Base-by-base conservation (phyloP, 345 rosid species). In the Cardamine resedifolia region DNA sequence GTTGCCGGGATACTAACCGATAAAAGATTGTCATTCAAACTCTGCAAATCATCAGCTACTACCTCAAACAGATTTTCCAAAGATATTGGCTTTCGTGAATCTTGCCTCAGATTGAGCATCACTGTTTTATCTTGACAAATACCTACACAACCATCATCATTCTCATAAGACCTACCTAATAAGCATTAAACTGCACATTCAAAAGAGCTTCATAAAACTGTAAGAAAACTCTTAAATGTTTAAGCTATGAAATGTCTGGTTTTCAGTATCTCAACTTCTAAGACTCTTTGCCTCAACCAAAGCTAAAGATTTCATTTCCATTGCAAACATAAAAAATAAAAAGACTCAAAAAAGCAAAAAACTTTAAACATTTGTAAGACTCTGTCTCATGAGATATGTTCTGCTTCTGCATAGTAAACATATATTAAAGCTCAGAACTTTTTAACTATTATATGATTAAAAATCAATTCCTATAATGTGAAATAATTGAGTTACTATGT, bases 31-130 rank as follows among this genome's bases (percentile, higher is more conserved):
- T 88, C 85, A 72, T 95, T 95, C 51, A 95, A 86, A 28, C 79
- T 83, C 70, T 58, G 86, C 36, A 95, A 89, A 79, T 95, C 99
- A 74, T 84, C 92, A 59, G 97, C 83, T 49, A 95, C 99, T 30
- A 81, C 82, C 80, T 90, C 91, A 79, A 95, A 95, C 68, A 87
- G 56, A 68, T 66, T 88, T 31, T 82, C 66, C 75, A 91, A 76
- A 12, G 92, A 87, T 71, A 87, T 71, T 7, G 84, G 79, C 57
- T 71, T 77, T 72, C 52, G 81, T 44, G 81, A 31, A 69, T 85
- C 88, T 77, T 76, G 79, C 84, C 83, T 85, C 79, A 85, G 76
- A 78, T 81, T 76, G 67, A 88, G 24, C 59, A 79, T 71, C 34
- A 80, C 68, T 48, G 88, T 72, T 68, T 87, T 77, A 77, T 78